Percentiles rank a stretch among this genome's conserved stretches.
Evolutionary conservation across 176 grass and related monocot species (phyloP).

Genomic region (Tillandsia fasciculata): DNA sequence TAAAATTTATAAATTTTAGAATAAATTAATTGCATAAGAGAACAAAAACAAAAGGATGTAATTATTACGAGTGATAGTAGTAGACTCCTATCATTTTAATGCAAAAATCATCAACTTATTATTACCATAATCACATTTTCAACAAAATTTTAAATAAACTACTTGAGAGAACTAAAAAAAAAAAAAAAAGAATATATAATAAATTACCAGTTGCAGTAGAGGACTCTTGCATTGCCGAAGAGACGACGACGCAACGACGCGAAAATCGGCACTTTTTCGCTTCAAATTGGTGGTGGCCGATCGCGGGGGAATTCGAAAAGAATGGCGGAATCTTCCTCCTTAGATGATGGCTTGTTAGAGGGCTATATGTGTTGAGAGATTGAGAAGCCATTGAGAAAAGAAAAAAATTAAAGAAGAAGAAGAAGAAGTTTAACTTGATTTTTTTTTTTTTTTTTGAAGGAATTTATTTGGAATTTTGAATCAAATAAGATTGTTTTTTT

Average conservation of each 20-base stretch:
- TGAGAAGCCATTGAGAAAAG: constrained; percentile 28
- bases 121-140: background rate
- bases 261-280: constrained; percentile 23
- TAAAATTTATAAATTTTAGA: background rate
- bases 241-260: constrained; percentile 10
- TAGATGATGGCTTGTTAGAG: constrained; percentile 15
- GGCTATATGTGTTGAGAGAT: constrained; percentile 12
- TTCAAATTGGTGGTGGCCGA: constrained; percentile 10
- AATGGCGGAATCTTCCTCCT: constrained; percentile 16
- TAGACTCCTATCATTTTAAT: constrained; percentile 15
- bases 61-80: constrained; percentile 27
- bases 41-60: background rate
- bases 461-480: background rate
- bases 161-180: background rate
- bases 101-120: background rate
- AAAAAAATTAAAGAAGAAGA: too few species aligned
- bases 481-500: background rate
- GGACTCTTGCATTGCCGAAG: constrained; percentile 39
- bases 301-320: constrained; percentile 15
- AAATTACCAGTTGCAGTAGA: constrained; percentile 31
- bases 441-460: background rate
- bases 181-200: background rate
- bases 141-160: background rate
- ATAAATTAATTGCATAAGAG: background rate
- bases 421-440: background rate